Evolutionary conservation across 2,329 filamentous ascomycete genomes (phyloP), one percentile per base, ranked within the genome.

Genomic region (Colletotrichum filicis): DNA sequence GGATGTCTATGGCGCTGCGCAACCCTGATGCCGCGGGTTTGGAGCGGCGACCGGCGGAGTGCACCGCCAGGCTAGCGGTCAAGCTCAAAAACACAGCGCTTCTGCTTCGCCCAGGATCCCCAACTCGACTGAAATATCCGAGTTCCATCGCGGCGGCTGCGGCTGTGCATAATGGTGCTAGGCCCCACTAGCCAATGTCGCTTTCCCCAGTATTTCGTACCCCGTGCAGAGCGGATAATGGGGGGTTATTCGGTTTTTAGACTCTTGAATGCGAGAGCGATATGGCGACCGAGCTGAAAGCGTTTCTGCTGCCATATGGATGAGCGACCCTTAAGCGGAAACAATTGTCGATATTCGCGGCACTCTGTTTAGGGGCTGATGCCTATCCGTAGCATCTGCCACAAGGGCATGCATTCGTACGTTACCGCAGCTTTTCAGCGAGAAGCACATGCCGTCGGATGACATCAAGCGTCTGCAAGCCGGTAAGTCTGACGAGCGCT

Each of bases 161-260:
- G 70, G 70, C 70, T 73, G 66, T 73, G 60, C 66, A 65, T 26
- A 73, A 73, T 63, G 26, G 55, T 65, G 42, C 60, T 35, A 65
- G 59, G 30, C 55, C 46, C 57, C 70, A 63, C 66, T 52, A n/a
- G 28, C 22, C 35, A 60, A 6, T 58, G 49, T 16, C 14, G 35
- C 37, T 35, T 49, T 28, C 66, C 66, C 42, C 26, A 53, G 58
- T 58, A 42, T 16, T 42, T 42, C 14, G 6, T 19, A 46, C 37
- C 59, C 58, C 42, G 49, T 30, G 60, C 46, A 60, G 53, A 64
- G 66, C 42, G 32, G 35, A 46, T 24, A 56, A 28, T 26, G 59
- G 32, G 59, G 14, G 46, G 22, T 8, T 26, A 12, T 70, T 26
- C 35, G 58, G 11, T 61, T 63, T 42, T 52, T 56, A 30, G 19